Evolutionary conservation across 768 basidiomycete species (phyloP).

Genomic region (Rhodotorula paludigena): DNA sequence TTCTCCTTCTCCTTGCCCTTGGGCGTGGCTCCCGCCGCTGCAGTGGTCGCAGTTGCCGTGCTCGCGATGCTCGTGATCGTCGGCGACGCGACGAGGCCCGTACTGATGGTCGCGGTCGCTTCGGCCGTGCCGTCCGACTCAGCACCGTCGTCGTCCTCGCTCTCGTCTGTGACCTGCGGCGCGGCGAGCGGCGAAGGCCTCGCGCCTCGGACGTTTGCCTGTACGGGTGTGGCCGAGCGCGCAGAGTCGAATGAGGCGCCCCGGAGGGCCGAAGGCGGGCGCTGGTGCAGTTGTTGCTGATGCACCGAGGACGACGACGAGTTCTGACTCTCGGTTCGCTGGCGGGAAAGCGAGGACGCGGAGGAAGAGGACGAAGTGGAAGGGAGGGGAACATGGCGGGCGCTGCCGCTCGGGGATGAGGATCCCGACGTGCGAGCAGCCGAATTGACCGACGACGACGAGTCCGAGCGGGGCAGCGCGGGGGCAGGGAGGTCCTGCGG

Average conservation of each 20-base stretch:
- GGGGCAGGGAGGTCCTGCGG: background rate
- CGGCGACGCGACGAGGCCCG: background rate
- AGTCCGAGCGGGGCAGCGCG: background rate
- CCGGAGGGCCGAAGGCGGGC: background rate
- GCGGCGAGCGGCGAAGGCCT: slow-evolving; percentile 14
- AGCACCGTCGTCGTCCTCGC: slow-evolving; percentile 15
- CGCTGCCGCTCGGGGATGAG: slow-evolving; percentile 1
- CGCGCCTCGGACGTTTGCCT: background rate
- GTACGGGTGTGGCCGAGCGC: slow-evolving; percentile 21
- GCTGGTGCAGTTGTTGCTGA: background rate
- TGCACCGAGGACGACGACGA: slow-evolving; percentile 17
- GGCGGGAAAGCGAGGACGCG: slow-evolving; percentile 7
- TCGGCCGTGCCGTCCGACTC: slow-evolving; percentile 34
- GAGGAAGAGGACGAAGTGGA: background rate
- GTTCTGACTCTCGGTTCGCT: slow-evolving; percentile 17
- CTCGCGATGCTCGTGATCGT: slow-evolving; percentile 16
- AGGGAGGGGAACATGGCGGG: background rate
- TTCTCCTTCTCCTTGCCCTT: slow-evolving; percentile 9
- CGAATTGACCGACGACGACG: background rate
- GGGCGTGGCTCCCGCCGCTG: background rate
- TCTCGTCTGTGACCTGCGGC: background rate
- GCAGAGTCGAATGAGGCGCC: slow-evolving; percentile 17
- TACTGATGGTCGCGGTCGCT: slow-evolving; percentile 15
- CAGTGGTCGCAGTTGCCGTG: background rate
- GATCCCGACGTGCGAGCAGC: background rate